Conservation (phyloP, 1,284 basidiomycete species). For the Termitomyces sp. region DNA sequence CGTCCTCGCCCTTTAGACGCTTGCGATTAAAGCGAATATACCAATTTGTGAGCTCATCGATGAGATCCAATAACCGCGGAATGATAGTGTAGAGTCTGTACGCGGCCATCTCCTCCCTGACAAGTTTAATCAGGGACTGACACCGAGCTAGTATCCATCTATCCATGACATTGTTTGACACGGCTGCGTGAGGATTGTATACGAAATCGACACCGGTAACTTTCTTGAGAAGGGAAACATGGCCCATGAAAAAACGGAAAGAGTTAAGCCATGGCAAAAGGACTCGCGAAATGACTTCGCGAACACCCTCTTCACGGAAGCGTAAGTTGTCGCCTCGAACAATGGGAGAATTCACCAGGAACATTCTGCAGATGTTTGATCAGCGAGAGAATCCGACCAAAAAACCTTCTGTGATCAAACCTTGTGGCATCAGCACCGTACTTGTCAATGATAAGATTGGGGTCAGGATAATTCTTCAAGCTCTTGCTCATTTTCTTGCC, state of each 20-base stretch:
- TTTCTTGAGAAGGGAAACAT: constrained; percentile 87
- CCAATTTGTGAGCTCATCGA: constrained; percentile 99
- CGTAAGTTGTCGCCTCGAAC: constrained; percentile 97
- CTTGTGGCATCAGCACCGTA: constrained; percentile 97
- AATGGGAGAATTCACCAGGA: constrained; percentile 98
- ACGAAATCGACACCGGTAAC: constrained; percentile 75
- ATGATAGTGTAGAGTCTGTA: constrained; percentile 99
- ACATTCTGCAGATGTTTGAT: constrained; percentile 58
- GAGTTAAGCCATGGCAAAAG: constrained; percentile 99
- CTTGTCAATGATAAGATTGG: constrained; percentile 83
- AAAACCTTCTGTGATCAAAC: constrained; percentile 30
- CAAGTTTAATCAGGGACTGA: constrained; percentile 91
- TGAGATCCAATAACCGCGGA: constrained; percentile 86
- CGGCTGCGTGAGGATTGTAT: constrained; percentile 84
- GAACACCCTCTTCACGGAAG: constrained; percentile 97
- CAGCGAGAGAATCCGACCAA: background rate
- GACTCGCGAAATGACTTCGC: constrained; percentile 92
- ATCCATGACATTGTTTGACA: constrained; percentile 95
- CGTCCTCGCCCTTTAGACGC: constrained; percentile 93
- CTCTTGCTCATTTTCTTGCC: constrained; percentile 99
- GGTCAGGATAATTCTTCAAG: constrained; percentile 97
- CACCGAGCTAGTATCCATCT: constrained; percentile 97
- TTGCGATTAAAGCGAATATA: constrained; percentile 99
- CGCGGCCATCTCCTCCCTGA: constrained; percentile 92
- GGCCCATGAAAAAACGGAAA: constrained; percentile 99